Evolutionary conservation across 768 basidiomycete species (phyloP).

Genomic region (Coprinopsis sp.): DNA sequence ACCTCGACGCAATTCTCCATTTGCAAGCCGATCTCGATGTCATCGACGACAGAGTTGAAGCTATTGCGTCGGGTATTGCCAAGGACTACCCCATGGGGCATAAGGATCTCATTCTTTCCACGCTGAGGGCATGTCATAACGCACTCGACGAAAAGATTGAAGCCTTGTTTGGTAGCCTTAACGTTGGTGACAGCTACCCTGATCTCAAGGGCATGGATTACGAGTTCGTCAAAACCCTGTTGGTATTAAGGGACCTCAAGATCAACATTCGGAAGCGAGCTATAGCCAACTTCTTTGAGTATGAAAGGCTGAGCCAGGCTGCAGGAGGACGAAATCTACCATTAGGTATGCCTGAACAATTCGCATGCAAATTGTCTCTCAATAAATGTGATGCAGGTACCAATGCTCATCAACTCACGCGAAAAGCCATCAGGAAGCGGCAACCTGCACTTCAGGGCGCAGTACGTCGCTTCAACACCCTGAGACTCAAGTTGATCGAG

Average conservation of each 20-base stretch:
- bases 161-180: constrained; percentile 29
- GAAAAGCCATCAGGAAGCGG: constrained; percentile 24
- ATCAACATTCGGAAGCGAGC: constrained; percentile 31
- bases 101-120: constrained; percentile 12
- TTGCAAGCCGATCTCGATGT: constrained; percentile 24
- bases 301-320: constrained; percentile 29
- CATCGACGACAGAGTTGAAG: constrained; percentile 19
- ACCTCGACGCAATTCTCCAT: constrained; percentile 25
- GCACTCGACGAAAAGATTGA: constrained; percentile 22
- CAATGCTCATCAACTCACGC: constrained; percentile 28
- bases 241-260: constrained; percentile 33
- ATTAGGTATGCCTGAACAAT: too few relatives aligned
- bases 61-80: constrained; percentile 7
- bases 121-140: constrained; percentile 18
- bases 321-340: constrained; percentile 21
- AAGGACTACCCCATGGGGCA: neutral
- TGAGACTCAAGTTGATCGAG: neutral
- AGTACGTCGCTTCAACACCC: constrained; percentile 22
- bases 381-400: constrained; percentile 19
- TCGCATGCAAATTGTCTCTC: neutral
- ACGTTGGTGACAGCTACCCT: constrained; percentile 27
- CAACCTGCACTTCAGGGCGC: constrained; percentile 22
- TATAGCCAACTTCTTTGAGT: constrained; percentile 30
- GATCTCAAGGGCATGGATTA: constrained; percentile 26
- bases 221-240: constrained; percentile 25